A percentile compares a stretch with the other conserved stretches of the same genome.
Conservation (phyloP, 2,329 filamentous ascomycete species). For the Dactylellina drechsleri region DNA sequence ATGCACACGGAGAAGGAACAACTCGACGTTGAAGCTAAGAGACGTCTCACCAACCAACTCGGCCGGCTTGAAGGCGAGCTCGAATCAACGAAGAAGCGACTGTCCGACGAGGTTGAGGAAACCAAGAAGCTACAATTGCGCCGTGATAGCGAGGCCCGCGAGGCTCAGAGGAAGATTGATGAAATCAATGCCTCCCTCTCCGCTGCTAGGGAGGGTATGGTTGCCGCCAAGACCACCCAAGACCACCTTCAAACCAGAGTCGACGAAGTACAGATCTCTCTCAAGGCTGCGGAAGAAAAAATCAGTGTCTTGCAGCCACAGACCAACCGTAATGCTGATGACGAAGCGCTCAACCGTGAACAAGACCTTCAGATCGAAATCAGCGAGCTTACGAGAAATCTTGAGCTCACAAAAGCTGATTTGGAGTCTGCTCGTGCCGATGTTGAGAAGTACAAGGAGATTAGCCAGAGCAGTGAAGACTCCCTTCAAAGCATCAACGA, state of each 20-base stretch:
- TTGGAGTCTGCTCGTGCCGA: constrained; percentile 83
- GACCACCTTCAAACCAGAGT: constrained; percentile 90
- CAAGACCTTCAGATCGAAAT: constrained; percentile 86
- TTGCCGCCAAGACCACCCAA: constrained; percentile 83
- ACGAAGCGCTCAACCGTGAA: constrained; percentile 72
- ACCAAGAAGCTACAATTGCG: constrained; percentile 82
- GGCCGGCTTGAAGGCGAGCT: constrained; percentile 84
- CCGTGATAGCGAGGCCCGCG: constrained; percentile 88
- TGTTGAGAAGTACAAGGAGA: constrained; percentile 85
- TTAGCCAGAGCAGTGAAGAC: constrained; percentile 88
- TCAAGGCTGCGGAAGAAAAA: constrained; percentile 89
- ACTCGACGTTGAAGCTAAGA: constrained; percentile 80
- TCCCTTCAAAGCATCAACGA: constrained; percentile 81
- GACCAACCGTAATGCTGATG: constrained; percentile 65
- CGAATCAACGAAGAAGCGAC: constrained; percentile 79
- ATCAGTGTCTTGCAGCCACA: constrained; percentile 82
- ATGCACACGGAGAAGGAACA: constrained; percentile 92
- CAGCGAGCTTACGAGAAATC: constrained; percentile 84
- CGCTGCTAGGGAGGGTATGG: constrained; percentile 84
- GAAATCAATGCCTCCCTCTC: constrained; percentile 84
- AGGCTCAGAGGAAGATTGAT: constrained; percentile 90
- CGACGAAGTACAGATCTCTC: constrained; percentile 86
- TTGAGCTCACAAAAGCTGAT: constrained; percentile 82
- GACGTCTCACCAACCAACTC: constrained; percentile 79
- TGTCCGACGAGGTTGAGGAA: constrained; percentile 84